A percentile compares a stretch with the other conserved stretches of the same genome.
Evolutionary conservation across 371 early-diverging fungal genomes (phyloP).

Genomic region (Mucor ambiguus): DNA sequence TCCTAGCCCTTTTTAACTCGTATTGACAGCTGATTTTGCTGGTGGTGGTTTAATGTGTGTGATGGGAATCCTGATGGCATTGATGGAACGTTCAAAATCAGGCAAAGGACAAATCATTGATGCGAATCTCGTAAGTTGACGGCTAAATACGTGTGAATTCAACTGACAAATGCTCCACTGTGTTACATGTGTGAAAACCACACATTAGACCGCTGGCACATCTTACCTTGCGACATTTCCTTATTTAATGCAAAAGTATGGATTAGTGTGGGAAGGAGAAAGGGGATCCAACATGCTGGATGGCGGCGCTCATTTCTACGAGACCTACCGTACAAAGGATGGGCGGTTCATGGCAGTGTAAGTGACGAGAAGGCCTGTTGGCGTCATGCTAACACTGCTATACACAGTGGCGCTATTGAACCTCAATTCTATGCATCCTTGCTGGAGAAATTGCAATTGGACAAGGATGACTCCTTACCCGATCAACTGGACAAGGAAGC

Average conservation of each 20-base stretch:
- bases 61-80: conserved; percentile 68
- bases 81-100: conserved; percentile 61
- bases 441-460: conserved; percentile 56
- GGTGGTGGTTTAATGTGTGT: conserved; percentile 77
- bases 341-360: conserved; percentile 70
- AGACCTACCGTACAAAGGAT: conserved; percentile 74
- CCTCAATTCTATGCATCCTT: conserved; percentile 68
- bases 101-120: conserved; percentile 79
- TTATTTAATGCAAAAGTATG: conserved; percentile 63
- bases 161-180: conserved; percentile 4
- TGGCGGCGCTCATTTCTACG: conserved; percentile 75
- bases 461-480: conserved; percentile 41
- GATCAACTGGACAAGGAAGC: conserved; percentile 53
- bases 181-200: background rate
- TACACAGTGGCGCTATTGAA: conserved; percentile 69
- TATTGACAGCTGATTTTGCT: conserved; percentile 66
- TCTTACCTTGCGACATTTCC: conserved; percentile 57
- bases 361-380: conserved; percentile 15
- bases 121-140: conserved; percentile 63
- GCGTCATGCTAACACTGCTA: background rate
- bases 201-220: conserved; percentile 51
- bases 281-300: conserved; percentile 71
- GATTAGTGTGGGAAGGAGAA: conserved; percentile 55
- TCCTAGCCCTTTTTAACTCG: background rate
- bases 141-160: conserved; percentile 17